These are phyloP conservation scores for Pleurotus pulmonarius DNA, from an alignment of 768 basidiomycete species.

Conservation along the genomic window DNA sequence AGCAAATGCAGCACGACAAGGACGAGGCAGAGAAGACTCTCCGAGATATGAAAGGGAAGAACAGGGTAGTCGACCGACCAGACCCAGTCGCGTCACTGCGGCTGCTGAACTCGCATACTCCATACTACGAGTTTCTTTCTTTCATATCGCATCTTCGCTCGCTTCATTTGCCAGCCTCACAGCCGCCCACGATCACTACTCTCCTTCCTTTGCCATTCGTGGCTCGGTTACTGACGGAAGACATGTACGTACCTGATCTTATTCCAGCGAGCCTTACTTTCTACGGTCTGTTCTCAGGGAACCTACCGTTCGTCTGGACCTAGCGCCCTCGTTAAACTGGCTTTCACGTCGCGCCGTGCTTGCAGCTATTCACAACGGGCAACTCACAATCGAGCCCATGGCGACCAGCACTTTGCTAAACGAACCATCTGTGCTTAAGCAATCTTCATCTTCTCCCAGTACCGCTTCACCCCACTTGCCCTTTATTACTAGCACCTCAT, in stretches of 20 bases:
- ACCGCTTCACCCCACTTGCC: slow-evolving; percentile 37
- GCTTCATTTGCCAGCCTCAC: slow-evolving; percentile 56
- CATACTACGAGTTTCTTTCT: slow-evolving; percentile 76
- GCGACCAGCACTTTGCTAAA: slow-evolving; percentile 56
- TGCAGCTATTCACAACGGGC: slow-evolving; percentile 81
- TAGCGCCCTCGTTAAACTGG: slow-evolving; percentile 94
- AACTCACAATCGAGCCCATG: slow-evolving; percentile 87
- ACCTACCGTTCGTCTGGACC: slow-evolving; percentile 86
- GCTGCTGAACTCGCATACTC: slow-evolving; percentile 64
- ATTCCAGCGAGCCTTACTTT: slow-evolving; percentile 1
- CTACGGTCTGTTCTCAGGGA: slow-evolving; percentile 50
- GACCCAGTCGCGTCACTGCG: slow-evolving; percentile 30
- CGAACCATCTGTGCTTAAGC: slow-evolving; percentile 33
- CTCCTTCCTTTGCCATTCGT: slow-evolving; percentile 80
- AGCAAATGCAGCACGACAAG: slow-evolving; percentile 64
- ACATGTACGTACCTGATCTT: slow-evolving; percentile 61
- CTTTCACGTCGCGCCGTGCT: slow-evolving; percentile 83
- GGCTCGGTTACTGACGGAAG: slow-evolving; percentile 70
- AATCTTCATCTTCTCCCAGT: slow-evolving; percentile 20
- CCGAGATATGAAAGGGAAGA: slow-evolving; percentile 57
- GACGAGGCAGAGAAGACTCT: slow-evolving; percentile 54
- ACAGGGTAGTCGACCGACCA: slow-evolving; percentile 57
- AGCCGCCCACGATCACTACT: slow-evolving; percentile 65
- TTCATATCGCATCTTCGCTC: slow-evolving; percentile 77
- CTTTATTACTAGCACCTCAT: slow-evolving; percentile 36